A percentile compares a stretch with the other conserved stretches of the same genome.
phyloP scores from a whole-genome alignment of 371 early-diverging fungal genomes.

The Actinomucor elegans region DNA sequence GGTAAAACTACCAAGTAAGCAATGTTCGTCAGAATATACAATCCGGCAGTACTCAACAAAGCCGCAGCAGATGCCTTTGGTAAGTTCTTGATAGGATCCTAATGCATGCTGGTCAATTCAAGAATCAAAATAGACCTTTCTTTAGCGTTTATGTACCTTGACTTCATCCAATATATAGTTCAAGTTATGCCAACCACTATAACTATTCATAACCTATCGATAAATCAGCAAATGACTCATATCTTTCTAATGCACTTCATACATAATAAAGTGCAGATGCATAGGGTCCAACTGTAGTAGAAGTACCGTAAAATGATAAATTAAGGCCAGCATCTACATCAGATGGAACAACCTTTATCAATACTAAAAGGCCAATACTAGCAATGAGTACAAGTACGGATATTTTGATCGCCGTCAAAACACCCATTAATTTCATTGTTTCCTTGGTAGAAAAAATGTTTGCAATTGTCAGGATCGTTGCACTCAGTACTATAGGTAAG shows the following conservation, averaged over 20 bases:
- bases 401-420: conserved; percentile 32
- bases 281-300: conserved; percentile 34
- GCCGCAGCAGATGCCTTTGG: conserved; percentile 39
- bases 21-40: conserved; percentile 40
- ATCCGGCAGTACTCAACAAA: conserved; percentile 21
- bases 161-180: conserved; percentile 43
- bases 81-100: conserved; percentile 43
- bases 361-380: conserved; percentile 25
- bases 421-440: conserved; percentile 29
- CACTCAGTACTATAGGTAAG: conserved; percentile 23
- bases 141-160: conserved; percentile 16
- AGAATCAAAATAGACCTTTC: neutral
- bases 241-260: neutral
- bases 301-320: conserved; percentile 38
- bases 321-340: conserved; percentile 28
- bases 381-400: conserved; percentile 26
- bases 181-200: conserved; percentile 45
- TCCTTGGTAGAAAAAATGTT: conserved; percentile 35
- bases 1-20: conserved; percentile 40
- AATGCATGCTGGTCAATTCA: neutral
- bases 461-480: conserved; percentile 23
- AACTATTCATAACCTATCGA: conserved; percentile 36
- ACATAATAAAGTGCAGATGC: conserved; percentile 47
- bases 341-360: conserved; percentile 23
- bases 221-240: too few relatives aligned